These are phyloP conservation scores for Kalaharituber pfeilii DNA, from an alignment of 2,329 filamentous ascomycete species.

Conservation along the genomic window DNA sequence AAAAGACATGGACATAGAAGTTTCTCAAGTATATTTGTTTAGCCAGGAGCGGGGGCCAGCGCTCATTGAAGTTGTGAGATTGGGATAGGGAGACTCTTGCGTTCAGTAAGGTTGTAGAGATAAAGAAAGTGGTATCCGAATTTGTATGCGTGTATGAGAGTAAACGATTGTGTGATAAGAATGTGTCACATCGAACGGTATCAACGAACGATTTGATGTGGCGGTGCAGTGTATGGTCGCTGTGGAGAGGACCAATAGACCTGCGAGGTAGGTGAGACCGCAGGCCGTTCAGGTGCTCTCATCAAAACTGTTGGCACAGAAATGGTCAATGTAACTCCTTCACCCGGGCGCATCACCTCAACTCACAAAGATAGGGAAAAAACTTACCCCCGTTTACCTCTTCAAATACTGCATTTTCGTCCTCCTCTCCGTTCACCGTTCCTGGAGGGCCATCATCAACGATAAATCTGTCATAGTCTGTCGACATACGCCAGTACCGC, in stretches of 20 bases:
- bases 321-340: neutral
- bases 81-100: too few relatives aligned
- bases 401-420: neutral
- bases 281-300: neutral
- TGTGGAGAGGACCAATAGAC: neutral
- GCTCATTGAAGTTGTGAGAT: too few relatives aligned
- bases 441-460: neutral
- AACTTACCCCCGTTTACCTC: neutral
- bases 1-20: too few relatives aligned
- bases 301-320: neutral
- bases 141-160: too few relatives aligned
- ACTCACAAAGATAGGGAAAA: neutral
- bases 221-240: neutral
- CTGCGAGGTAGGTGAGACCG: neutral
- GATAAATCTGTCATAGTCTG: neutral
- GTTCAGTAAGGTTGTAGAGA: too few relatives aligned
- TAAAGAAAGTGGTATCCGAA: too few relatives aligned
- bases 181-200: too few relatives aligned
- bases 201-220: neutral
- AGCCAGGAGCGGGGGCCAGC: too few relatives aligned
- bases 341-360: neutral
- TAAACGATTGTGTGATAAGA: too few relatives aligned
- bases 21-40: too few relatives aligned
- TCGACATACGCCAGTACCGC: neutral
- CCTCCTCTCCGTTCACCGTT: neutral